These are phyloP conservation scores for Ceratobasidium papillatum DNA, from an alignment of 1,284 basidiomycete genomes.

Conservation along the genomic window DNA sequence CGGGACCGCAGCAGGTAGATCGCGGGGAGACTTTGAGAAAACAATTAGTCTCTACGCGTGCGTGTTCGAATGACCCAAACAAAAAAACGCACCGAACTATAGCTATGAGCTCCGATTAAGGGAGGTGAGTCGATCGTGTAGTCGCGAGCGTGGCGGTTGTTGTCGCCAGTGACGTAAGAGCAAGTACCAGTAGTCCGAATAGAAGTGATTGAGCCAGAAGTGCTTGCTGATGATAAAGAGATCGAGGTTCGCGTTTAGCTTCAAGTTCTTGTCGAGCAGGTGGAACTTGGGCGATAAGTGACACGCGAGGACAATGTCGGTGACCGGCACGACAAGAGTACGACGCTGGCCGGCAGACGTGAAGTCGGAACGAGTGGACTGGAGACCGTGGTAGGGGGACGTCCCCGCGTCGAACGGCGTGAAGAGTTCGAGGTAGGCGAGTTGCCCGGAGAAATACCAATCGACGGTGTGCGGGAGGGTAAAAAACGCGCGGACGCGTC, in stretches of 20 bases:
- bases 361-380: background rate
- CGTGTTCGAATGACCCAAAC: no score
- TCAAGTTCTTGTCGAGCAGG: background rate
- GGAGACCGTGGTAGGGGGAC: background rate
- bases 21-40: no score
- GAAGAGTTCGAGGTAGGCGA: constrained; percentile 38
- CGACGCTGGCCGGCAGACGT: background rate
- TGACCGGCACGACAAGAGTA: background rate
- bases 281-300: constrained; percentile 23
- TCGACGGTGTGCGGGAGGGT: background rate
- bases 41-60: no score
- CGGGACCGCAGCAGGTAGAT: no score
- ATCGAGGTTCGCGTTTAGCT: background rate
- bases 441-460: background rate
- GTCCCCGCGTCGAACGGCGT: background rate
- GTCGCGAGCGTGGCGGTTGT: no score
- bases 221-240: background rate
- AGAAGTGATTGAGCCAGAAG: constrained; percentile 32
- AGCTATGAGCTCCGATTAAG: no score
- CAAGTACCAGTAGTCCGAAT: background rate
- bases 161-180: constrained; percentile 6
- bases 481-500: constrained; percentile 12
- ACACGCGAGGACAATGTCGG: constrained; percentile 10
- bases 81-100: no score
- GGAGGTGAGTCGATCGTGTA: no score